Base-by-base conservation (phyloP, 306 rosid genomes). In the Myrica gale region DNA sequence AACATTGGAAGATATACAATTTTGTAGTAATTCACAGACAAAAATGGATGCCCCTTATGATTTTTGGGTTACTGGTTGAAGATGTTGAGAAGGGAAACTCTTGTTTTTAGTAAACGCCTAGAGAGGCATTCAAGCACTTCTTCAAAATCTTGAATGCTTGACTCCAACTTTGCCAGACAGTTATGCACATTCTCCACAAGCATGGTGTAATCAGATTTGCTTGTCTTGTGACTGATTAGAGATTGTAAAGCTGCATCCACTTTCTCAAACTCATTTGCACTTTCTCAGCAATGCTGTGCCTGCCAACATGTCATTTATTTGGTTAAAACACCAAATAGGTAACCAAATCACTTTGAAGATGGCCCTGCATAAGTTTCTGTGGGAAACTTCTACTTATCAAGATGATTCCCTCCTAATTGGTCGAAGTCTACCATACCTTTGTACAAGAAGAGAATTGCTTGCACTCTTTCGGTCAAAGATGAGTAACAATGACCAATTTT, bases 401-500 rank as follows among this genome's bases (percentile, higher is more conserved):
- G 67, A 69, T 72, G 60, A 77, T 57, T 47, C 19, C 6, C 32
- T 44, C 50, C 56, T 44, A 55, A 15, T 21, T 32, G 16, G 16
- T 50, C 37, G 69, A 72, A 51, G 56, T 58, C 69, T 58, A 76
- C 63, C 81, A 72, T 84, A 79, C 97, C 97, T 92, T 86, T 87
- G 65, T 82, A 82, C 81, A 85, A 90, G 82, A 73, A 92, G 60
- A 58, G 56, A 83, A 94, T 88, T 46, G 96, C 95, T 68, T 80
- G 87, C 81, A 68, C 79, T 79, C 90, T 86, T 69, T 86, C 89
- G 67, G 84, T 84, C 84, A 88, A 74, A 46, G 81, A 88, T 68
- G 76, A 68, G 80, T 87, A 86, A 82, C 98, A 94, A 46, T 77
- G 83, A 68, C 94, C 97, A 70, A 90, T 84, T 87, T 86, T 94